Evolutionary conservation across 495 filamentous ascomycete genomes (phyloP).

Genomic region (Daldinia concentrica): DNA sequence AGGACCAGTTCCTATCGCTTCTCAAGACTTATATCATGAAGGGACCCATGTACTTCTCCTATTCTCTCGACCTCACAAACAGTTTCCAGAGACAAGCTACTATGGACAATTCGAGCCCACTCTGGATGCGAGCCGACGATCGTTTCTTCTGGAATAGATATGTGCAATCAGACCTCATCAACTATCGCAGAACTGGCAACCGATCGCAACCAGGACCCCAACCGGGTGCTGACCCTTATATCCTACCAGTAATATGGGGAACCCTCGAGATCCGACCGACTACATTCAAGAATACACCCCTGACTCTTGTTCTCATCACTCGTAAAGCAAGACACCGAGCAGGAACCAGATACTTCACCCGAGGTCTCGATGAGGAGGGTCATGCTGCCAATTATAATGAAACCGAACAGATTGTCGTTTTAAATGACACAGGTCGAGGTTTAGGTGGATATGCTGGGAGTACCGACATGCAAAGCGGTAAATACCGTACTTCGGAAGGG

Average conservation of each 20-base stretch:
- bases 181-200: conserved; percentile 70
- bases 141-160: conserved; percentile 99
- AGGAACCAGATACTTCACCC: conserved; percentile 92
- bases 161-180: conserved; percentile 87
- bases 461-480: conserved; percentile 75
- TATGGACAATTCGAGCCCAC: conserved; percentile 69
- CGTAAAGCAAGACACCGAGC: conserved; percentile 84
- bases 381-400: conserved; percentile 98
- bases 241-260: conserved; percentile 92
- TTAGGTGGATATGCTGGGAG: conserved; percentile 84
- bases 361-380: conserved; percentile 91
- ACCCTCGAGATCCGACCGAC: conserved; percentile 89
- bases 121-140: conserved; percentile 95
- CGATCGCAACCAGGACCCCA: conserved; percentile 71
- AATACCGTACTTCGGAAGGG: conserved; percentile 62
- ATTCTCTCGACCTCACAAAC: conserved; percentile 93
- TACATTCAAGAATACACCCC: conserved; percentile 77
- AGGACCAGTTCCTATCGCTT: conserved; percentile 86
- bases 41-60: conserved; percentile 97
- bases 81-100: conserved; percentile 91
- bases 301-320: conserved; percentile 89
- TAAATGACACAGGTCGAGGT: conserved; percentile 79
- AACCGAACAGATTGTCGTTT: conserved; percentile 88
- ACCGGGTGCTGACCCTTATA: conserved; percentile 86
- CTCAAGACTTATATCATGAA: conserved; percentile 80